Base-by-base conservation (phyloP, 768 basidiomycete genomes). In the Amanita molliuscula region DNA sequence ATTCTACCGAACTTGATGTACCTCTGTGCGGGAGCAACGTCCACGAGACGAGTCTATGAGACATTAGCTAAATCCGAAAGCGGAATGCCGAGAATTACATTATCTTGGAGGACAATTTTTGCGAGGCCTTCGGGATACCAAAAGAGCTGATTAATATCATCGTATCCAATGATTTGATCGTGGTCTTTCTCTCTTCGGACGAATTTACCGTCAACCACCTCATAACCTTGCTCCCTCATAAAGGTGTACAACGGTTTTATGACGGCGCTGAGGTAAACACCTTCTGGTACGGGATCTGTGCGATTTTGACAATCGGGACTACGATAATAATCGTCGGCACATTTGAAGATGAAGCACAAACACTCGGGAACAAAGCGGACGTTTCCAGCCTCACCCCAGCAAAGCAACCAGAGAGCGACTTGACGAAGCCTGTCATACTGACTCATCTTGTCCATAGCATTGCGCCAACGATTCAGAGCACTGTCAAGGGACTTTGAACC, bases 311-410 rank as follows among this genome's bases (percentile, higher is more conserved):
- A 99, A 63, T 98, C 96, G 23, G 95, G 84, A 52, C 89, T 92
- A 52, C 96, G 88, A 67, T 99, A 99, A 65, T 98, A 98, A 70
- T 99, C 96, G 66, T 99, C 96, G 51, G 96, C 96, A 61, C 96
- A 99, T 69, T 99, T 99, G 84, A 98, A 98, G 62, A 99, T 95
- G 78, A 98, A 99, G 74, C 95, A 97, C 42, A 99, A 70, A 58
- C 88, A 90, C 63, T 99, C 96, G 9, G 96, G 94, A 18, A 91
- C 85, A 68, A 98, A 98, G 54, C 96, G 85, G 44, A 99, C 88
- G 61, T 98, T 96, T 47, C 92, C 94, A 0, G 84, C 96, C 68
- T 99, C 96, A 48, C 94, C 96, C 96, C 96, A 99, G 64, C 93
- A 96, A 40, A 99, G 78, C 46, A 99, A 78, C 65, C 84, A 99